Evolutionary conservation across 768 basidiomycete genomes (phyloP).

Genomic region (Dictyophora rubrovolvata): DNA sequence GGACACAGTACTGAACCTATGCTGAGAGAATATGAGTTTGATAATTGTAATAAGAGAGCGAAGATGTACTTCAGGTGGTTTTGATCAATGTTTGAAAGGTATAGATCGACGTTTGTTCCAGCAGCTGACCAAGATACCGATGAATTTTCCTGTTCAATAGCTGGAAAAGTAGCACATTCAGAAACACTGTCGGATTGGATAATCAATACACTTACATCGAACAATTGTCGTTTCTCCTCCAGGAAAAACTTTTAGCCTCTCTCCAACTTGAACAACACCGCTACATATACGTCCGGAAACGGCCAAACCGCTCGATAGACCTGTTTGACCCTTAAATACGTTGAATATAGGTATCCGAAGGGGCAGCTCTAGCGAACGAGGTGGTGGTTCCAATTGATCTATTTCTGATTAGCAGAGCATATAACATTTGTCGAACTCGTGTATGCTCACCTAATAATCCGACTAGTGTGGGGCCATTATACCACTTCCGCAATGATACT

Average conservation of each 20-base stretch:
- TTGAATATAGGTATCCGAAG: conserved; percentile 88
- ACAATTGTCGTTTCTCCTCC: conserved; percentile 86
- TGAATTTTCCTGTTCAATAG: conserved; percentile 75
- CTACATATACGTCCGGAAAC: conserved; percentile 78
- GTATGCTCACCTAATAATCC: conserved; percentile 58
- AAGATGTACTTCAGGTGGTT: conserved; percentile 46
- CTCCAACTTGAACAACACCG: conserved; percentile 88
- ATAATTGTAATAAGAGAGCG: background rate
- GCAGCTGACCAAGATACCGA: conserved; percentile 80
- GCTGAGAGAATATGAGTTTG: conserved; percentile 17
- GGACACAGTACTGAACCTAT: conserved; percentile 89
- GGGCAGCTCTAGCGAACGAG: conserved; percentile 63
- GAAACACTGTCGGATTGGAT: background rate
- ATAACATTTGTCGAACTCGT: conserved; percentile 3
- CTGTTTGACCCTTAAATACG: conserved; percentile 83
- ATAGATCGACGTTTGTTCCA: conserved; percentile 81
- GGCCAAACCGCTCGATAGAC: conserved; percentile 51
- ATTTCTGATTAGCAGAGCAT: conserved; percentile 4
- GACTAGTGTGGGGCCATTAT: conserved; percentile 74
- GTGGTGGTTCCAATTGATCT: conserved; percentile 79
- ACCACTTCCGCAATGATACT: conserved; percentile 56
- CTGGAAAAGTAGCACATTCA: conserved; percentile 29
- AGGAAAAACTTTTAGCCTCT: conserved; percentile 75
- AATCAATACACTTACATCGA: conserved; percentile 33
- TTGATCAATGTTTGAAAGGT: conserved; percentile 74